Percentiles rank a stretch among this genome's conserved stretches.
Evolutionary conservation across 768 basidiomycete genomes (phyloP).

Genomic region (Kwoniella newhampshirensis): DNA sequence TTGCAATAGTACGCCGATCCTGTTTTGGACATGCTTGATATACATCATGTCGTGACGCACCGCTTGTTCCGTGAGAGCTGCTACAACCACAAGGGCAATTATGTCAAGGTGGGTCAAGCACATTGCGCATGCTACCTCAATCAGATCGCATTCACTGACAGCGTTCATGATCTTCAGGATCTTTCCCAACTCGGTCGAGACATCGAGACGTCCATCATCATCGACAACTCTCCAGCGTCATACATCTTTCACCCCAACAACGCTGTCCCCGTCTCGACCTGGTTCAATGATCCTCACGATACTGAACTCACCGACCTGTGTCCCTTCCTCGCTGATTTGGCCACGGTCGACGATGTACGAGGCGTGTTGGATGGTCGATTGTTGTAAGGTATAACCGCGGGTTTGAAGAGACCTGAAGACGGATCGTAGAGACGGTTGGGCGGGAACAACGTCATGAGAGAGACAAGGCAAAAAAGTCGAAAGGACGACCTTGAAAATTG

Average conservation of each 20-base stretch:
- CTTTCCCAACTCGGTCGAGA: slow-evolving; percentile 94
- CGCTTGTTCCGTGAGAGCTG: slow-evolving; percentile 96
- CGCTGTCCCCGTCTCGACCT: slow-evolving; percentile 96
- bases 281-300: slow-evolving; percentile 99
- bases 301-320: slow-evolving; percentile 94
- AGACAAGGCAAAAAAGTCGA: too few relatives aligned
- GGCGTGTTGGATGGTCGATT: slow-evolving; percentile 71
- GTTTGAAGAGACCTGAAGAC: too few relatives aligned
- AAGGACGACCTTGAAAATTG: too few relatives aligned
- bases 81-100: slow-evolving; percentile 98
- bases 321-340: slow-evolving; percentile 88
- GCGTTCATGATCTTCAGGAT: slow-evolving; percentile 61
- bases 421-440: too few relatives aligned
- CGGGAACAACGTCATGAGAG: too few relatives aligned
- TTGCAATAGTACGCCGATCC: slow-evolving; percentile 86
- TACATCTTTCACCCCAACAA: slow-evolving; percentile 99
- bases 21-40: slow-evolving; percentile 93
- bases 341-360: slow-evolving; percentile 80
- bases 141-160: not conserved
- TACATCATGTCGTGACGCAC: slow-evolving; percentile 87
- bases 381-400: slow-evolving; percentile 49
- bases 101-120: slow-evolving; percentile 76
- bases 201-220: slow-evolving; percentile 89
- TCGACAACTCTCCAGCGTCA: slow-evolving; percentile 98
- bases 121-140: not conserved